Conservation (phyloP, 2,329 filamentous ascomycete genomes). For the Cladosporium sp. region DNA sequence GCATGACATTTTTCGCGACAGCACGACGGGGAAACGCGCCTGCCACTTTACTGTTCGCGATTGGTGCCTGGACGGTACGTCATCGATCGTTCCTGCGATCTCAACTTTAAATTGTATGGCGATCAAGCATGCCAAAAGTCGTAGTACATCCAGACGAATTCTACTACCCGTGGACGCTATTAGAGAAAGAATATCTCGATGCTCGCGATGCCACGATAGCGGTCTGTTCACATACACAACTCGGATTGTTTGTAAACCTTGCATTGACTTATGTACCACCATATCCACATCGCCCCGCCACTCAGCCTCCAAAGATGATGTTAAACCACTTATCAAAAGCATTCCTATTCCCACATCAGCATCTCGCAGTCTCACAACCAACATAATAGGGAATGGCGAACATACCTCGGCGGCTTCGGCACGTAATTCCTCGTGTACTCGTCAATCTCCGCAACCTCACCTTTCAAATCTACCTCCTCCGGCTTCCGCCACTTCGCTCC, state of each 20-base stretch:
- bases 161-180: no score
- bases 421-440: slow-evolving; percentile 48
- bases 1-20: neutral
- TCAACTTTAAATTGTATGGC: neutral
- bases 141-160: neutral
- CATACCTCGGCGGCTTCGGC: slow-evolving; percentile 35
- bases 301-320: slow-evolving; percentile 43
- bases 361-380: neutral
- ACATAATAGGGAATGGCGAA: neutral
- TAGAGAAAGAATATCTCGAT: no score
- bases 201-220: no score
- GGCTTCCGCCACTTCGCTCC: slow-evolving; percentile 59
- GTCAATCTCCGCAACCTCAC: slow-evolving; percentile 63
- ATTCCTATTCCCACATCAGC: slow-evolving; percentile 30
- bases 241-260: no score
- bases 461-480: slow-evolving; percentile 62
- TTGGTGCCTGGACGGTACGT: neutral
- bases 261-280: neutral
- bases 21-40: neutral
- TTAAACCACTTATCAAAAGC: slow-evolving; percentile 45
- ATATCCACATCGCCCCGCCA: neutral
- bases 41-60: slow-evolving; percentile 1
- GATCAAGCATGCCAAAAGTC: neutral
- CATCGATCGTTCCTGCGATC: neutral
- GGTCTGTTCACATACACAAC: neutral